Conservation (phyloP, 2,329 filamentous ascomycete genomes). For the Nemania diffusa region DNA sequence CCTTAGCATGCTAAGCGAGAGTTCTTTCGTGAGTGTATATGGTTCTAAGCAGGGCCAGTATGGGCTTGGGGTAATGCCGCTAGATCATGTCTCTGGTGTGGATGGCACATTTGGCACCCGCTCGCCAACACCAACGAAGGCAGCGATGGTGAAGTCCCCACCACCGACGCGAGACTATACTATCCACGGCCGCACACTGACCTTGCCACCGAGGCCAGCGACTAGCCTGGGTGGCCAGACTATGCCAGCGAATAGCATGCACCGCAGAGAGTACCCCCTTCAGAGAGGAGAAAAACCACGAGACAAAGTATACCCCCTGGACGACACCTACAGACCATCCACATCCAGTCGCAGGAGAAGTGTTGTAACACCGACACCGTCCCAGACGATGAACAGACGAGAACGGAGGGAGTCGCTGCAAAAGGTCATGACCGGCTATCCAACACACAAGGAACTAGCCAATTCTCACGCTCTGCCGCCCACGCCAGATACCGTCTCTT, state of each 20-base stretch:
- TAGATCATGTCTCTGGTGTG: constrained; percentile 38
- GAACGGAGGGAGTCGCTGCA: constrained; percentile 62
- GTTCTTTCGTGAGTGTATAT: constrained; percentile 74
- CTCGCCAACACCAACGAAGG: constrained; percentile 38
- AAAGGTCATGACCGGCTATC: constrained; percentile 61
- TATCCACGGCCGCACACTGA: constrained; percentile 41
- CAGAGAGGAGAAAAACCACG: constrained; percentile 62
- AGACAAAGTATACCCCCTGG: constrained; percentile 43
- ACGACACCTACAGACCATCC: constrained; percentile 47
- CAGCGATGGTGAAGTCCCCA: constrained; percentile 36
- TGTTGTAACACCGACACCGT: constrained; percentile 36
- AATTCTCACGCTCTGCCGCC: constrained; percentile 62
- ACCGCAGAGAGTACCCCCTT: constrained; percentile 60
- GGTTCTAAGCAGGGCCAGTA: constrained; percentile 51
- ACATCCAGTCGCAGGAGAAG: constrained; percentile 42
- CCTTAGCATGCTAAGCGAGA: constrained; percentile 73
- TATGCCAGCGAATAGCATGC: constrained; percentile 58
- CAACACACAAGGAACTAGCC: constrained; percentile 53
- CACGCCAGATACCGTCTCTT: constrained; percentile 69
- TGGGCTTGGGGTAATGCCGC: constrained; percentile 29
- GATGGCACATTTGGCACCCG: constrained; percentile 42
- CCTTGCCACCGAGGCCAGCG: constrained; percentile 49
- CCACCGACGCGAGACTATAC: constrained; percentile 35
- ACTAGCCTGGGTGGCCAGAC: constrained; percentile 52
- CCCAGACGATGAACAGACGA: constrained; percentile 51